phyloP scores from a whole-genome alignment of 2,329 filamentous ascomycete genomes.

The Orbilia blumenaviensis region DNA sequence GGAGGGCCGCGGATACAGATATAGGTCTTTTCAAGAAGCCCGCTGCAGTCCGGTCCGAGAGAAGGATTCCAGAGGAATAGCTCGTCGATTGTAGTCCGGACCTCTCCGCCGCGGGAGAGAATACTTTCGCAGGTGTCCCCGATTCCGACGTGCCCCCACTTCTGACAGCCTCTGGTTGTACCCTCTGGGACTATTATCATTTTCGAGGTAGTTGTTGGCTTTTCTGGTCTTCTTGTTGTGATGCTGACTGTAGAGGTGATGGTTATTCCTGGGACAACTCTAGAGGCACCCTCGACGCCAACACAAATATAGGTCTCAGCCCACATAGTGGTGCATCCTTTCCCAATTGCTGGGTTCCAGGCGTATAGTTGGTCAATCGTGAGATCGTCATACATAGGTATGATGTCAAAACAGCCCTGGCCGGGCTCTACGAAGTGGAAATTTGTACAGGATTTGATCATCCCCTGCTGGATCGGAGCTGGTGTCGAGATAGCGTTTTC shows the following conservation, averaged over 20 bases:
- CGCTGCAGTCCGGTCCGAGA: conserved; percentile 6
- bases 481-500: background rate
- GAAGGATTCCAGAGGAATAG: conserved; percentile 23
- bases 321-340: conserved; percentile 7
- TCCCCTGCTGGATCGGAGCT: background rate
- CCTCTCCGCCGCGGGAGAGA: background rate
- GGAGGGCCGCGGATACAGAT: background rate
- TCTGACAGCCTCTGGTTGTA: conserved; percentile 9
- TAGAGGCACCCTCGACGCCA: background rate
- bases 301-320: conserved; percentile 32
- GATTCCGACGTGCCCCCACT: background rate
- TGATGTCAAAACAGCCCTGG: conserved; percentile 22
- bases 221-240: background rate
- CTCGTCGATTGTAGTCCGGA: background rate
- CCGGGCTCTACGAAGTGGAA: conserved; percentile 14
- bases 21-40: background rate
- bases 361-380: conserved; percentile 7
- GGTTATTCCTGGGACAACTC: no score
- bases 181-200: no score
- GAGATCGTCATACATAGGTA: conserved; percentile 7
- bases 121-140: conserved; percentile 1
- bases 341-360: conserved; percentile 41
- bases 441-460: conserved; percentile 25
- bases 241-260: no score
- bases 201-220: no score